These are phyloP conservation scores for Suaeda aralocaspica DNA, from an alignment of 148 eudicot species.

Conservation along the genomic window DNA sequence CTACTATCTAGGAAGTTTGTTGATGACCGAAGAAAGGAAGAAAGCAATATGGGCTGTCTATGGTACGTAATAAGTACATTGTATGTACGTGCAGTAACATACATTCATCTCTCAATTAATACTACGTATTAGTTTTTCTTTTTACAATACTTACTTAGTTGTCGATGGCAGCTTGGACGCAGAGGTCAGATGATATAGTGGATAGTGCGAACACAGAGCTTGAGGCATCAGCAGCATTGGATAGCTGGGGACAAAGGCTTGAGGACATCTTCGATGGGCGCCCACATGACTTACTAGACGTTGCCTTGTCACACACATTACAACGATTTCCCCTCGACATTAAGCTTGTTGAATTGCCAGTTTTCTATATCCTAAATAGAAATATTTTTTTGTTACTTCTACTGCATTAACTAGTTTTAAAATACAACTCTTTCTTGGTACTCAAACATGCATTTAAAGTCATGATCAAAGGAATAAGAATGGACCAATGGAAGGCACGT, in stretches of 20 bases:
- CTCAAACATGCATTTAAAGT: conserved; percentile 58
- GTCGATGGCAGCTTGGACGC: conserved; percentile 63
- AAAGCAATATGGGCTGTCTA: conserved; percentile 63
- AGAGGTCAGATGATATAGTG: conserved; percentile 55
- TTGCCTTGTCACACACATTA: conserved; percentile 52
- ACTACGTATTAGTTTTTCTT: no score
- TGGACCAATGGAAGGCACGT: conserved; percentile 51
- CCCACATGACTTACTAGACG: conserved; percentile 52
- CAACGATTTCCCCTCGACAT: conserved; percentile 53
- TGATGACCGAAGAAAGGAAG: conserved; percentile 52
- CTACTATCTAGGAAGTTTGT: conserved; percentile 47
- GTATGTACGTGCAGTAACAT: no score
- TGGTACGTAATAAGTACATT: no score
- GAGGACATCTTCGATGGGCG: conserved; percentile 47
- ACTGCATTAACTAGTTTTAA: no score
- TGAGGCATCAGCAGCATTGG: conserved; percentile 28
- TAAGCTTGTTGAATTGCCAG: no score
- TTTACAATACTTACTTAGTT: no score
- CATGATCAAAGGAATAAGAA: conserved; percentile 63
- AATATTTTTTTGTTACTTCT: not conserved
- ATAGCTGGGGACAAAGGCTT: conserved; percentile 53
- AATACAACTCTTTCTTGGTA: no score
- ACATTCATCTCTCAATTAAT: no score
- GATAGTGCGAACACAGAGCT: conserved; percentile 44
- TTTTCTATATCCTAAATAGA: no score